Percentiles rank a stretch among this genome's conserved stretches.
These are phyloP conservation scores for Candolleomyces aberdarensis DNA, from an alignment of 768 basidiomycete genomes.

Conservation along the genomic window DNA sequence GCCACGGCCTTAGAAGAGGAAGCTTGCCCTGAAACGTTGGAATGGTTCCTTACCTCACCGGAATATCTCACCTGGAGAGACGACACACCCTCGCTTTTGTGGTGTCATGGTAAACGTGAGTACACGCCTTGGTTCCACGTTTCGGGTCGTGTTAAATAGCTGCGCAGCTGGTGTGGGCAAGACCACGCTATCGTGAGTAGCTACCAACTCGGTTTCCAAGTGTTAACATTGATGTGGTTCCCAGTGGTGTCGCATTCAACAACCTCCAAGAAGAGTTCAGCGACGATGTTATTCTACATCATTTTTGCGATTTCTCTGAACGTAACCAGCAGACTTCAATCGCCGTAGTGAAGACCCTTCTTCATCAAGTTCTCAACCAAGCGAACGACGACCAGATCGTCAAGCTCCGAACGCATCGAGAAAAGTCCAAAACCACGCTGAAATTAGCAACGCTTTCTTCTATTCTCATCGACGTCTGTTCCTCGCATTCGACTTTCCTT, in stretches of 20 bases:
- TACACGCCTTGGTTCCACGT: not conserved
- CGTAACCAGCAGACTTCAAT: not conserved
- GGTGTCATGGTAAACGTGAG: not conserved
- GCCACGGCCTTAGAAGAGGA: not conserved
- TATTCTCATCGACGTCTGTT: not conserved
- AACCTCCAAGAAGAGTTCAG: not conserved
- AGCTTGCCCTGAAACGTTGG: not conserved
- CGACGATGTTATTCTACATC: not conserved
- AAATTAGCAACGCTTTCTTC: not conserved
- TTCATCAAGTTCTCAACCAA: not conserved
- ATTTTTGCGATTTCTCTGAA: not conserved
- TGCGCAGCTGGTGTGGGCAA: not conserved
- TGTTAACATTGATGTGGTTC: not conserved
- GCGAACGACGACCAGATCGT: not conserved
- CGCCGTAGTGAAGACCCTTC: not conserved
- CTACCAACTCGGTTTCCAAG: not conserved
- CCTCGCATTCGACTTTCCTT: not conserved
- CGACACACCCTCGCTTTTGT: not conserved
- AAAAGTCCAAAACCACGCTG: not conserved
- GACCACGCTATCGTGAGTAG: not conserved
- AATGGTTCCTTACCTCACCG: not conserved
- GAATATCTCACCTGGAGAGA: not conserved
- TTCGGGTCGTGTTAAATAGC: too few relatives aligned
- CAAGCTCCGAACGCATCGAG: not conserved
- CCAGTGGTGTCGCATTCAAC: not conserved